Evolutionary conservation across 1,284 basidiomycete genomes (phyloP), one percentile per base, ranked within the genome.

Genomic region (Sanghuangporus baumii): DNA sequence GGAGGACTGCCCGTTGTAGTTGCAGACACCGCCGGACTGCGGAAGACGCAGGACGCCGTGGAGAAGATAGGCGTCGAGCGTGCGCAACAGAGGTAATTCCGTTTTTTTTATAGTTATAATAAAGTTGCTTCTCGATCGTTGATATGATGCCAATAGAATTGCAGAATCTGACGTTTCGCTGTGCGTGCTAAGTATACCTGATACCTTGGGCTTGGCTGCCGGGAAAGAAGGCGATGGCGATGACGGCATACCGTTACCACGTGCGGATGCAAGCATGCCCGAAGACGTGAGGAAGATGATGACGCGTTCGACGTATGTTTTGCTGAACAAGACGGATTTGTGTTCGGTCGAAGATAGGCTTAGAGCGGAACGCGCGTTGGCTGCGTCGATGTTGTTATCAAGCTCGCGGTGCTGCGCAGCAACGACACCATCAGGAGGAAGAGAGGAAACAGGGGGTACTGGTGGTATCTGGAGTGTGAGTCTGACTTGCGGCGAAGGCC

Each of bases 21-120:
- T 1, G 84, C 86, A 2, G 93, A 96, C 70, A 96, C 94, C 0
- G 94, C 93, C 2, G 94, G 93, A 0, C 74, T 96, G 14, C 81
- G 93, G n/a, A 73, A 77, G 57, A 87, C 88, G 0, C 71, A 80
- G 14, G 91, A 95, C 69, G 69, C 84, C 2, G 88, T 96, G 0
- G 93, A 96, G 72, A 78, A 71, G n/a, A 93, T 95, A 57, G 94
- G 93, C 0, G 84, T 96, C 11, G 80, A 88, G 66, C 80, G 89
- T 31, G 93, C 93, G 0, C 75, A 75, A 59, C 74, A 82, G 55
- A 81, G 83, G 88, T 92, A 62, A 66, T 86, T n/a, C 57, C 54
- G 16, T 63, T n/a, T n/a, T n/a, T n/a, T n/a, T n/a, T n/a, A n/a
- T 55, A 40, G 38, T 60, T 59, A 9, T 47, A 12, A 23, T 59